Conservation (phyloP, 2,329 filamentous ascomycete genomes). For the Ophiostoma sp. region DNA sequence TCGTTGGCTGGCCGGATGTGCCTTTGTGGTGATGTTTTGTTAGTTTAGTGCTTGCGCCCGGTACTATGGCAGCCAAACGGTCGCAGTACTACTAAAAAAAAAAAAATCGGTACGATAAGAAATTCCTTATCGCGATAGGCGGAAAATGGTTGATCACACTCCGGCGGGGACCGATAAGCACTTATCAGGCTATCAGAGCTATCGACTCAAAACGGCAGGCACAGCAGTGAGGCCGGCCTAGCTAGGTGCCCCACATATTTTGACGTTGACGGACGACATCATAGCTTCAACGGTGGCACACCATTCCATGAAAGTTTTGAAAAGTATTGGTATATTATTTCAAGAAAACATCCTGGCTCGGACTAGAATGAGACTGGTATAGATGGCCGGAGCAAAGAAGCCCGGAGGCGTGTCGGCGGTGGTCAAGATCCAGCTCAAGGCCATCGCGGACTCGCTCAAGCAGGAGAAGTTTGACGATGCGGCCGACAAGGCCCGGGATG, state of each 20-base stretch:
- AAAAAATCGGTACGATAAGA: constrained; percentile 16
- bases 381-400: constrained; percentile 26
- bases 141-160: constrained; percentile 24
- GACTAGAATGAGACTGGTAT: neutral
- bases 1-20: neutral
- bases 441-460: constrained; percentile 71
- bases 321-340: neutral
- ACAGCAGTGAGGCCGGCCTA: neutral
- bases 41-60: constrained; percentile 17
- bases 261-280: neutral
- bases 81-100: neutral
- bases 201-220: neutral
- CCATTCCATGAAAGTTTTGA: neutral
- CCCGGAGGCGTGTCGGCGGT: constrained; percentile 42
- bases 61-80: neutral
- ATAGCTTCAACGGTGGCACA: neutral
- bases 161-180: constrained; percentile 24
- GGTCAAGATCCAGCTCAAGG: constrained; percentile 68
- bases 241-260: constrained; percentile 12
- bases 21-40: constrained; percentile 21
- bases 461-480: constrained; percentile 74
- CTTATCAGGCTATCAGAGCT: neutral
- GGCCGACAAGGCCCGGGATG: constrained; percentile 59
- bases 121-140: constrained; percentile 15
- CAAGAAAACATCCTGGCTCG: neutral